Evolutionary conservation across 495 filamentous ascomycete genomes (phyloP), one percentile per base, ranked within the genome.

Genomic region (Lindgomyces ingoldianus): DNA sequence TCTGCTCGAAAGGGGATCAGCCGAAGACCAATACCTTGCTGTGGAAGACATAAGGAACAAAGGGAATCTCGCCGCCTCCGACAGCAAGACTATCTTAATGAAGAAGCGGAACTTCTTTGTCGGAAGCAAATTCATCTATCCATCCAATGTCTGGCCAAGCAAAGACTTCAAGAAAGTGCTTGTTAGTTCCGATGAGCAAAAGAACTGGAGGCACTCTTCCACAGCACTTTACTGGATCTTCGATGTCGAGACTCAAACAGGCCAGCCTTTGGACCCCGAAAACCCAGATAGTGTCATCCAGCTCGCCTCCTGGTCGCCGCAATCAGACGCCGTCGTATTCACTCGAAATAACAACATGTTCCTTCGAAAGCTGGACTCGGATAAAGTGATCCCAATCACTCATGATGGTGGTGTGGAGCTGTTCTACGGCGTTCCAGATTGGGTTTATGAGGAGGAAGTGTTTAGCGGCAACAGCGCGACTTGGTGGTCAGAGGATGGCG

Each of bases 391-490:
- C 3, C 85, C 86, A 61, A 87, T 98, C 61, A 98, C 94, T 14
- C 87, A 79, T 62, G 92, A 98, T 73, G 94, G 94, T 41, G 89
- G 93, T 0, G 75, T 81, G 1, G 84, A 98, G 61, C 83, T 94
- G 16, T 98, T 98, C 79, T 95, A 98, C 69, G 94, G 94, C 21
- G 85, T 96, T n/a, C 94, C 94, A 0, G 94, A 98, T 75, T 98
- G 94, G 94, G 94, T 98, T 0, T 98, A 97, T 68, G 94, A 98
- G 72, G 94, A 98, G 72, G 94, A 98, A 75, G 93, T 98, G 4
- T 89, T 98, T 66, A 65, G 77, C 1, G 86, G 85, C 2, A 89
- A 90, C 67, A 91, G 83, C 51, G 95, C 88, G 6, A 93, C 93
- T 0, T 98, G 94, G 94, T 98, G 91, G 91, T 91, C 91, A 19